Conservation (phyloP, 1,284 basidiomycete genomes). For the Marasmius oreades region DNA sequence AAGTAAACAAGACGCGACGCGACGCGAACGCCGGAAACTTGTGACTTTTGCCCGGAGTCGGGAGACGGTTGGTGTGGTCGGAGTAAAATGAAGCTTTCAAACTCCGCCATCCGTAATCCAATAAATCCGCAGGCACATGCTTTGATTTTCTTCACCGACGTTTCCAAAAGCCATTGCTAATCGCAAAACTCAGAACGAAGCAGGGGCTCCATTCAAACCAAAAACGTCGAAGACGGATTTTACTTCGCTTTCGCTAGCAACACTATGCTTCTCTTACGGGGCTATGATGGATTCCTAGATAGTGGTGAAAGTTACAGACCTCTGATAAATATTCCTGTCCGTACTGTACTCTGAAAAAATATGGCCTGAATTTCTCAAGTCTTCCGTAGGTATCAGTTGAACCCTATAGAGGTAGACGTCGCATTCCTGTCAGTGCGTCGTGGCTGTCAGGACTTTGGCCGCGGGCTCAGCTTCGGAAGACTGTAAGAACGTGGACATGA, state of each 20-base stretch:
- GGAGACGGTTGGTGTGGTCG: no score
- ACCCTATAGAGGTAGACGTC: no score
- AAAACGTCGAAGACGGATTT: conserved; percentile 15
- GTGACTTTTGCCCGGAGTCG: no score
- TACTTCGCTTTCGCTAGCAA: conserved; percentile 24
- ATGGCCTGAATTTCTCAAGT: no score
- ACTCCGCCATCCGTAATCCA: background rate
- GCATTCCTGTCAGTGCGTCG: no score
- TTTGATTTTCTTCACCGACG: background rate
- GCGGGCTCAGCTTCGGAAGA: no score
- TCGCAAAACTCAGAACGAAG: background rate
- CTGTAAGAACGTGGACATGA: no score
- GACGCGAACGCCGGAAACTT: background rate
- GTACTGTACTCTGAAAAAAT: no score
- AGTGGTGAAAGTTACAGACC: conserved; percentile 15
- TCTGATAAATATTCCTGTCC: no score
- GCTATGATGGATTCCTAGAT: conserved; percentile 18
- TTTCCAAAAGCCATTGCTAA: background rate
- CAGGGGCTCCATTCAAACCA: background rate
- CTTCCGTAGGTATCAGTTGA: no score
- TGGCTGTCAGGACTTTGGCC: no score
- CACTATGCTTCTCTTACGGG: conserved; percentile 17
- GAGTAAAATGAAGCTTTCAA: no score
- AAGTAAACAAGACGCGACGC: background rate
- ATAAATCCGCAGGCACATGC: background rate